Evolutionary conservation across 1,139 yeast species (phyloP).

Genomic region (Yarrowia galli): DNA sequence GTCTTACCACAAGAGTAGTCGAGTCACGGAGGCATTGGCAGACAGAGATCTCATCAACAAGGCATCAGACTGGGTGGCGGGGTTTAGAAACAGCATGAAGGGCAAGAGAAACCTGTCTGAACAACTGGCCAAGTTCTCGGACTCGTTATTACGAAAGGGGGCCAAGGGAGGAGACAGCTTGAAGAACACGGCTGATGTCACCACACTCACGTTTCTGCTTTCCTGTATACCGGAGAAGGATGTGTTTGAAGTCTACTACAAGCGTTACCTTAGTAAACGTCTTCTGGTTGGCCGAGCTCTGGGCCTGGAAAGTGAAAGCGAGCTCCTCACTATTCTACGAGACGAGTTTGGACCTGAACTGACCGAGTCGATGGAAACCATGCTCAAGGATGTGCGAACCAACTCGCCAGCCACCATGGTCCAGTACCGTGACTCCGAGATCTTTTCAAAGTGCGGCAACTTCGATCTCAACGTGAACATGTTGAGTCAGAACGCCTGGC

Average conservation of each 20-base stretch:
- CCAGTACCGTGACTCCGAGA: constrained; percentile 43
- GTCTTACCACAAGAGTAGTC: constrained; percentile 7
- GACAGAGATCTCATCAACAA: neutral
- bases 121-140: constrained; percentile 34
- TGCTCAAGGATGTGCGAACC: constrained; percentile 51
- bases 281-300: constrained; percentile 48
- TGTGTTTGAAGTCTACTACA: constrained; percentile 50
- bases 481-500: constrained; percentile 49
- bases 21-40: neutral
- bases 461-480: constrained; percentile 47
- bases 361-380: constrained; percentile 48
- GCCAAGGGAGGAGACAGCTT: constrained; percentile 20
- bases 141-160: constrained; percentile 44
- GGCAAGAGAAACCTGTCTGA: constrained; percentile 27
- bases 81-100: constrained; percentile 25
- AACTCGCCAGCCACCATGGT: constrained; percentile 44
- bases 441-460: constrained; percentile 43
- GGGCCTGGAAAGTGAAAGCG: constrained; percentile 47
- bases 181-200: constrained; percentile 3
- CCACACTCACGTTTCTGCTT: constrained; percentile 11
- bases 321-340: constrained; percentile 46
- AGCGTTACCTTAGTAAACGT: constrained; percentile 52
- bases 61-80: constrained; percentile 18
- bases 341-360: constrained; percentile 50
- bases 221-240: constrained; percentile 50